Conservation (phyloP, 1,284 basidiomycete genomes). For the Microbotryum saponariae region DNA sequence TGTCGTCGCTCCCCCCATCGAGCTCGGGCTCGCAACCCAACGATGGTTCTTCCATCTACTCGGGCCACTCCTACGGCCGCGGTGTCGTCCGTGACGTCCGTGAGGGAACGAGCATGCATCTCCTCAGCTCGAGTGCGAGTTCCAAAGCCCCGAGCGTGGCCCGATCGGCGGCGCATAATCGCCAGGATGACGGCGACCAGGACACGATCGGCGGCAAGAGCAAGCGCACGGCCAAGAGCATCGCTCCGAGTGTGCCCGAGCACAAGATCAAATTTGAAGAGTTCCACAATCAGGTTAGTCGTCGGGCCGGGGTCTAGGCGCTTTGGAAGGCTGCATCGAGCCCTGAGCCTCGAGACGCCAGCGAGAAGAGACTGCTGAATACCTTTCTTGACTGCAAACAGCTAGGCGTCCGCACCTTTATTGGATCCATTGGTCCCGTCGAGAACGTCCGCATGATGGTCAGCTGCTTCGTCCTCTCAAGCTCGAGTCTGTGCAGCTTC, state of each 20-base stretch:
- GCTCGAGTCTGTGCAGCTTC: constrained; percentile 10
- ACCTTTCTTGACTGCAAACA: constrained; percentile 31
- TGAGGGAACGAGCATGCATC: constrained; percentile 23
- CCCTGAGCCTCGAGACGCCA: background rate
- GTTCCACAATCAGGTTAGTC: constrained; percentile 60
- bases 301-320: too few species aligned
- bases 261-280: constrained; percentile 70
- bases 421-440: constrained; percentile 83
- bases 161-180: constrained; percentile 10
- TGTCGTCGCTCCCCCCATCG: constrained; percentile 28
- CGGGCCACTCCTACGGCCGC: constrained; percentile 21
- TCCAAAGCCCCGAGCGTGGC: background rate
- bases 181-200: constrained; percentile 12
- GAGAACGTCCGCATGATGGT: constrained; percentile 49
- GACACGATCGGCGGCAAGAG: constrained; percentile 1
- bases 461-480: background rate
- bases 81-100: background rate
- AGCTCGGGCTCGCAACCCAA: constrained; percentile 10
- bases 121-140: constrained; percentile 12
- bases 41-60: constrained; percentile 24
- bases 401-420: constrained; percentile 78
- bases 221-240: constrained; percentile 14
- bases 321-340: background rate
- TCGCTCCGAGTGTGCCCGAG: constrained; percentile 47
- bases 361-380: background rate